Conservation (phyloP, 1,284 basidiomycete species). For the Tilletiopsis washingtonensis region DNA sequence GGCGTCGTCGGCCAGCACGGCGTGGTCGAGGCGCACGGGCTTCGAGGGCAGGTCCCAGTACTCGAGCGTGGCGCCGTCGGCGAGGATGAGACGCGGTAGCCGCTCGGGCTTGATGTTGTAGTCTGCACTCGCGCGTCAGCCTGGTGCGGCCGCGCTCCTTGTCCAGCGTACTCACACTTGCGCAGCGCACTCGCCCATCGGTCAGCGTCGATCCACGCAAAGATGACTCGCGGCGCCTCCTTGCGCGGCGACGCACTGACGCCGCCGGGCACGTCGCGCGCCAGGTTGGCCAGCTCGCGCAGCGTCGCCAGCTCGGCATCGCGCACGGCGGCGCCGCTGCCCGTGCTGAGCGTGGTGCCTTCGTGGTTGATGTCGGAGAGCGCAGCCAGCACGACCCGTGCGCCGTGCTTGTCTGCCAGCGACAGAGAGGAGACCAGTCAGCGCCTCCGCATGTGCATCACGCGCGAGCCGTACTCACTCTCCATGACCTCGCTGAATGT, state of each 20-base stretch:
- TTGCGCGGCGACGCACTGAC: not conserved
- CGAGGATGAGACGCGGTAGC: slow-evolving; percentile 21
- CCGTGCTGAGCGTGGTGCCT: slow-evolving; percentile 2
- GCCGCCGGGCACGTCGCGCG: slow-evolving; percentile 10
- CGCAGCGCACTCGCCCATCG: slow-evolving; percentile 27
- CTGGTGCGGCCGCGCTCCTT: too few species aligned
- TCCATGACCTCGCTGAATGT: slow-evolving; percentile 31
- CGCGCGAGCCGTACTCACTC: slow-evolving; percentile 4
- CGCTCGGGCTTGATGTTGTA: slow-evolving; percentile 15
- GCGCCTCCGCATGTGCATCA: not conserved
- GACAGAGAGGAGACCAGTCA: not conserved
- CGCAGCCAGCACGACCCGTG: slow-evolving; percentile 32
- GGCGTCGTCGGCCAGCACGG: not conserved
- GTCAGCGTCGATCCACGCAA: slow-evolving; percentile 43
- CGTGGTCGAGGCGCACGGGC: not conserved
- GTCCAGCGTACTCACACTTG: slow-evolving; percentile 12
- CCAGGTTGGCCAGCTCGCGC: slow-evolving; percentile 17
- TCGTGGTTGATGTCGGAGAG: slow-evolving; percentile 29
- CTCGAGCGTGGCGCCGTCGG: slow-evolving; percentile 21
- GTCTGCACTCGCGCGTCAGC: too few species aligned
- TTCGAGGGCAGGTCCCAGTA: slow-evolving; percentile 21
- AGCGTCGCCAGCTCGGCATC: slow-evolving; percentile 25
- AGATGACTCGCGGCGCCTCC: slow-evolving; percentile 15
- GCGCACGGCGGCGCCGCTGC: slow-evolving; percentile 15
- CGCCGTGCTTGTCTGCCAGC: slow-evolving; percentile 10